Percentiles rank a stretch among this genome's conserved stretches.
These are phyloP conservation scores for Microcyclospora pomicola DNA, from an alignment of 2,329 filamentous ascomycete genomes.

Conservation along the genomic window DNA sequence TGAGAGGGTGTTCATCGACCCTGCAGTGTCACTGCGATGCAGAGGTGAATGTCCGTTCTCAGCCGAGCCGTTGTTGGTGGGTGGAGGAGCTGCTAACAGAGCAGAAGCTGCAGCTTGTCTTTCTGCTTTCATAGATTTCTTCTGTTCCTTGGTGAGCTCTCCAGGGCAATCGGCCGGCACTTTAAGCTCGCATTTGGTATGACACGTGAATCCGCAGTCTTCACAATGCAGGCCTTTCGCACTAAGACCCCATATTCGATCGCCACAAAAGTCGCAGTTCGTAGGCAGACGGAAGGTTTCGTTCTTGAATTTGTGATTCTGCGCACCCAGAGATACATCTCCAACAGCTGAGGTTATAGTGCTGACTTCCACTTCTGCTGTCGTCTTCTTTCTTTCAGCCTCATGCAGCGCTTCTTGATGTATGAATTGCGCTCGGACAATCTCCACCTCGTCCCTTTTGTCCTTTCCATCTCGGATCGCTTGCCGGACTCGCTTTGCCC, in stretches of 20 bases:
- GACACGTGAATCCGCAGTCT: constrained; percentile 95
- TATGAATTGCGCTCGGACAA: constrained; percentile 69
- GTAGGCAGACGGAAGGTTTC: constrained; percentile 99
- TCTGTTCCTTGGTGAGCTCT: constrained; percentile 85
- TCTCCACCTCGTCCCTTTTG: constrained; percentile 74
- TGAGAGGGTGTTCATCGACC: constrained; percentile 57
- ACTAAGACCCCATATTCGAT: constrained; percentile 91
- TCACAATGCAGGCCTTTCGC: constrained; percentile 94
- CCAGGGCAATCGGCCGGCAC: constrained; percentile 91
- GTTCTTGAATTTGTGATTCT: constrained; percentile 96
- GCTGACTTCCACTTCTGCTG: constrained; percentile 81
- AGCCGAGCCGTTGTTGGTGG: constrained; percentile 12
- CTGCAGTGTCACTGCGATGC: constrained; percentile 75
- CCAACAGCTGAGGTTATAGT: constrained; percentile 87
- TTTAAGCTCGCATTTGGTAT: constrained; percentile 98
- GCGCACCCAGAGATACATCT: constrained; percentile 80
- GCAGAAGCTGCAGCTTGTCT: constrained; percentile 66
- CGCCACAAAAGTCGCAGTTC: constrained; percentile 92
- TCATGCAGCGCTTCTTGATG: constrained; percentile 77
- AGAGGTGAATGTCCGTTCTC: constrained; percentile 36
- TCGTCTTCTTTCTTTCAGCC: constrained; percentile 68
- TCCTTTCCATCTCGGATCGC: constrained; percentile 70
- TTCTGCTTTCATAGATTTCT: constrained; percentile 80
- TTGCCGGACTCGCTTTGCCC: constrained; percentile 57
- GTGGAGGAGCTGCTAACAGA: constrained; percentile 13